phyloP scores from a whole-genome alignment of 2,329 filamentous ascomycete species.

The Exserohilum rostratum region DNA sequence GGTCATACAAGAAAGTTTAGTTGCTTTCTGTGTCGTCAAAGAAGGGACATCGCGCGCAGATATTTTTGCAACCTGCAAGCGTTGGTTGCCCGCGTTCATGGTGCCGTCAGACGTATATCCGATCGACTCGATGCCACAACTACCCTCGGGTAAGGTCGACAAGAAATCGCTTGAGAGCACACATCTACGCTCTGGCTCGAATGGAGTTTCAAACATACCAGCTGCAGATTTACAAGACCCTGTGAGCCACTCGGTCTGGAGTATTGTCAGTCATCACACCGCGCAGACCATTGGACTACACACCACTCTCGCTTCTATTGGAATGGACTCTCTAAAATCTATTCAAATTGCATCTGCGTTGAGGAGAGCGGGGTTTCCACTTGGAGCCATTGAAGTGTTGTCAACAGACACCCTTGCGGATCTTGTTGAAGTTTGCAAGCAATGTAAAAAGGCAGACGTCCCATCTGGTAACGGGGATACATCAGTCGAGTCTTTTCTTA shows the following conservation, averaged over 20 bases:
- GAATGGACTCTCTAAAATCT: constrained; percentile 70
- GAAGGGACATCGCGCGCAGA: constrained; percentile 46
- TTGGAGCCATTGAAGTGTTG: constrained; percentile 68
- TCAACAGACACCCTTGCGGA: constrained; percentile 57
- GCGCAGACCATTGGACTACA: constrained; percentile 44
- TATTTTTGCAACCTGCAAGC: constrained; percentile 66
- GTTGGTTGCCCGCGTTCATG: constrained; percentile 85
- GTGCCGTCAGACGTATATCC: constrained; percentile 75
- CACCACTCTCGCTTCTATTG: constrained; percentile 59
- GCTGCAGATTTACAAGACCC: constrained; percentile 14
- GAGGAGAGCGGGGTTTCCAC: constrained; percentile 60
- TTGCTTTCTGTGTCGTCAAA: constrained; percentile 73
- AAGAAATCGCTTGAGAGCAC: constrained; percentile 65
- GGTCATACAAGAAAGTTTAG: constrained; percentile 71
- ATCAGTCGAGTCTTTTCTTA: neutral
- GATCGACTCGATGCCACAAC: constrained; percentile 69
- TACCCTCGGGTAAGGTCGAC: constrained; percentile 86
- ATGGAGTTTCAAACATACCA: constrained; percentile 9
- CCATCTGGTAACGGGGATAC: neutral
- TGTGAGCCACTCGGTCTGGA: constrained; percentile 43
- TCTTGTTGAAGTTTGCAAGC: constrained; percentile 28
- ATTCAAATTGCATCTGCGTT: constrained; percentile 70
- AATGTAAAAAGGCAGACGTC: neutral
- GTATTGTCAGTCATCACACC: constrained; percentile 53
- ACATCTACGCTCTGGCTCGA: constrained; percentile 52